phyloP scores from a whole-genome alignment of 257 asterid species.

The Rauvolfia tetraphylla region DNA sequence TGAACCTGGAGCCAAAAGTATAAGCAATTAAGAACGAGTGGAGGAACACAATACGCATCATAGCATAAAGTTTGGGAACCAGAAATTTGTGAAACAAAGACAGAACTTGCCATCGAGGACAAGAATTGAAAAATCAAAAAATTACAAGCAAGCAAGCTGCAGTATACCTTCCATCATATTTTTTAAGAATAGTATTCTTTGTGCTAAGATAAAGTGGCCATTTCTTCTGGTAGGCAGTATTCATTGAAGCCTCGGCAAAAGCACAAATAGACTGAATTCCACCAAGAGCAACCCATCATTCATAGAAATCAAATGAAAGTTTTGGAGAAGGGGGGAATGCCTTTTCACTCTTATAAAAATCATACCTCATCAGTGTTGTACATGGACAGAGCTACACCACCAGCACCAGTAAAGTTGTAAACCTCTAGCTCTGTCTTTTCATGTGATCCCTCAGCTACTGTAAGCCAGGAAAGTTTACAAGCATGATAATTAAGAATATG shows the following conservation, averaged over 20 bases:
- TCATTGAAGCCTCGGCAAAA: conserved; percentile 97
- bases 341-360: conserved; percentile 4
- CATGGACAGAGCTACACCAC: conserved; percentile 98
- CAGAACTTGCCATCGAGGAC: neutral
- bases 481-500: neutral
- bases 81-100: neutral
- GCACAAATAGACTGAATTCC: conserved; percentile 67
- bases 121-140: neutral
- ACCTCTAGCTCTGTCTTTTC: conserved; percentile 79
- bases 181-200: conserved; percentile 91
- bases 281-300: conserved; percentile 5
- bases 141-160: neutral
- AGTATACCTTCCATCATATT: conserved; percentile 91
- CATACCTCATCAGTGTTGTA: conserved; percentile 99
- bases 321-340: neutral
- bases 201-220: conserved; percentile 99
- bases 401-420: conserved; percentile 86
- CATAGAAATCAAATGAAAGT: neutral
- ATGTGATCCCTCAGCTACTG: conserved; percentile 87
- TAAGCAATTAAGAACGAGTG: conserved; percentile 7
- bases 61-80: neutral
- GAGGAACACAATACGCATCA: neutral
- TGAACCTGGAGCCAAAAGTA: conserved; percentile 53
- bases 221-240: conserved; percentile 74
- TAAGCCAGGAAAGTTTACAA: conserved; percentile 12